These are phyloP conservation scores for Marvania coccoides DNA, from an alignment of 139 green algal species.

Conservation along the genomic window DNA sequence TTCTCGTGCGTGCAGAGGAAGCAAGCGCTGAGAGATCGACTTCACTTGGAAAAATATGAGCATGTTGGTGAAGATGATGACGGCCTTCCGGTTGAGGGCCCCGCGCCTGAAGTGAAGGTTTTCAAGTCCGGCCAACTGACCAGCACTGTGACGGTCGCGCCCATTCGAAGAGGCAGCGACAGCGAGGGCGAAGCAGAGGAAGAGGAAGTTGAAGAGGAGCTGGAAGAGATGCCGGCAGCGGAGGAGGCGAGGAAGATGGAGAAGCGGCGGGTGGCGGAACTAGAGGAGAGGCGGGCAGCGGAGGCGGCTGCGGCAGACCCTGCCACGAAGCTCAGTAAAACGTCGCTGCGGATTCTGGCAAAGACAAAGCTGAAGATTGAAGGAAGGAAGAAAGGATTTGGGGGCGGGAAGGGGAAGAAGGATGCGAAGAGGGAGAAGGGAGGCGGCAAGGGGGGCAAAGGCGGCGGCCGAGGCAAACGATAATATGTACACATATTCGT, in stretches of 20 bases:
- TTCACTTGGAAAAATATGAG: background rate
- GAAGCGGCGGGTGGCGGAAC: background rate
- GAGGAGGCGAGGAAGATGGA: background rate
- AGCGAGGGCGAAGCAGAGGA: conserved; percentile 4
- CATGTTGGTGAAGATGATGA: background rate
- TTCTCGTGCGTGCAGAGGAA: conserved; percentile 47
- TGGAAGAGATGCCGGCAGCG: background rate
- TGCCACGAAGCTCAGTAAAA: conserved; percentile 23
- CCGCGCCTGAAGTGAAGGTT: conserved; percentile 19
- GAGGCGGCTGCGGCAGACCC: background rate
- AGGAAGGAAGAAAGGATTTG: conserved; percentile 9
- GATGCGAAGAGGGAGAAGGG: background rate
- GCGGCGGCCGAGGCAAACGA: background rate
- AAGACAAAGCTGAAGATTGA: conserved; percentile 25
- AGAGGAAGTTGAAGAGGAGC: background rate
- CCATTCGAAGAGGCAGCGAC: conserved; percentile 21
- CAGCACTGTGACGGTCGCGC: conserved; percentile 18
- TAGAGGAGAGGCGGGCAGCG: background rate
- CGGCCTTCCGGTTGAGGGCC: background rate
- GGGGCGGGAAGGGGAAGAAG: too few relatives aligned
- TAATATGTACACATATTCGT: too few relatives aligned
- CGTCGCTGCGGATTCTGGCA: conserved; percentile 11
- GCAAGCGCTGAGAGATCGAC: conserved; percentile 36
- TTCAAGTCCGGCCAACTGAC: conserved; percentile 17
- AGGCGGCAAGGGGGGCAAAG: background rate